Base-by-base conservation (phyloP, 495 filamentous ascomycete species). In the Penicillium waksmanii region DNA sequence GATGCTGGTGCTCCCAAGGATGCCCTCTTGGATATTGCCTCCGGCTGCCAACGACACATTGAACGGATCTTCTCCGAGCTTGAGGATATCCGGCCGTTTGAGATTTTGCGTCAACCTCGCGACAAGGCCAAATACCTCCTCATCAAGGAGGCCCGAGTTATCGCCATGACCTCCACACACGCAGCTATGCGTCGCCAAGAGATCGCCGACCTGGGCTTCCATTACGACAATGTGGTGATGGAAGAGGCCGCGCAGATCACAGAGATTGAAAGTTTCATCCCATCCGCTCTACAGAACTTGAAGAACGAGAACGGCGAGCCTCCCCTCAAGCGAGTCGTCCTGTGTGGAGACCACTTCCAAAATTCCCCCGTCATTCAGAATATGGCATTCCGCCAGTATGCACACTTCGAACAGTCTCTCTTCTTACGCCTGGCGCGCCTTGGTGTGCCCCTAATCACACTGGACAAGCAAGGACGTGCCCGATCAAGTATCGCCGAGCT, bases 231-330 rank as follows among this genome's bases (percentile, higher is more conserved):
- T 63, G 89, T 99, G 13, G 81, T 99, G 51, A 96, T 99, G 94
- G 95, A 99, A 82, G 95, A 99, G 78, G 93, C 95, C 3, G 95
- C 95, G 19, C 95, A 99, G 65, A 96, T 98, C 68, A 98, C 96
- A 10, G 95, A 99, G 69, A 90, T 97, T 44, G 96, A 98, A 68
- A 96, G 91, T 66, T 97, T 99, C 74, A 93, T 98, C 53, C 95
- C 95, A 18, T 76, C 96, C 8, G 91, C 92, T 36, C 81, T 99
- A 66, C 95, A 99, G 69, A 91, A 90, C 43, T 73, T 73, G 72
- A 86, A 88, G 68, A 76, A 85, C 56, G 90, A 88, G 67, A 75
- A 86, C 56, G 90, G 90, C 36, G 80, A 91, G 63, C 80, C 89
- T 50, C 85, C 87, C 11, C 73, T 99, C 12, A 92, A 97, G 72